phyloP scores from a whole-genome alignment of 805 yeast species.

The Cyberlindnera bimundalis region DNA sequence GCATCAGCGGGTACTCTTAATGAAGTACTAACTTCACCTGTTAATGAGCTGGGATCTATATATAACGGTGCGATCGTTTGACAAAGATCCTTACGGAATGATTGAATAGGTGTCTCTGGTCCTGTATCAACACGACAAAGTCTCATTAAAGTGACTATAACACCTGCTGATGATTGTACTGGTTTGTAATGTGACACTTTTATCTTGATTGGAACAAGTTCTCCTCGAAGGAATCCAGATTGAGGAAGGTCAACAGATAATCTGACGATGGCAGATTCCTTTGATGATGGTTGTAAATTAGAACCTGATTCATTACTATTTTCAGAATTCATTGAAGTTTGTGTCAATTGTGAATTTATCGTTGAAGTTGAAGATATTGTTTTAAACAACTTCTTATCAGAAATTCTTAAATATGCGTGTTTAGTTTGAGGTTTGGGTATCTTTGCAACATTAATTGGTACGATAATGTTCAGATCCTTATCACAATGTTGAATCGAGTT shows the following conservation, averaged over 20 bases:
- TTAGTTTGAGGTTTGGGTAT: slow-evolving; percentile 68
- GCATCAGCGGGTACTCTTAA: slow-evolving; percentile 78
- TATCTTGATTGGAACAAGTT: slow-evolving; percentile 68
- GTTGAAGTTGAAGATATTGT: slow-evolving; percentile 41
- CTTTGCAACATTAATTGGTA: slow-evolving; percentile 69
- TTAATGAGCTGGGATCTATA: slow-evolving; percentile 63
- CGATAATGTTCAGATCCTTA: slow-evolving; percentile 54
- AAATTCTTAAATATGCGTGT: slow-evolving; percentile 57
- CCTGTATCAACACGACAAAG: slow-evolving; percentile 69
- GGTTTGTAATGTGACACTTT: slow-evolving; percentile 66
- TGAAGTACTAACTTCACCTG: slow-evolving; percentile 56
- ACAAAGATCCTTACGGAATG: slow-evolving; percentile 79
- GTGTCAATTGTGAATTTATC: slow-evolving; percentile 30
- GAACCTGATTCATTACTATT: slow-evolving; percentile 22
- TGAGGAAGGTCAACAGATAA: slow-evolving; percentile 47
- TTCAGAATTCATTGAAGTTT: slow-evolving; percentile 19
- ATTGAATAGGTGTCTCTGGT: slow-evolving; percentile 44
- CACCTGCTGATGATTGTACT: slow-evolving; percentile 65
- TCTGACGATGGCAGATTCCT: slow-evolving; percentile 28
- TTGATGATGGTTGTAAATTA: slow-evolving; percentile 3
- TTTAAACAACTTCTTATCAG: slow-evolving; percentile 37
- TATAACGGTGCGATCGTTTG: slow-evolving; percentile 76
- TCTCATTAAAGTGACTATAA: slow-evolving; percentile 75
- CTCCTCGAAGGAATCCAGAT: slow-evolving; percentile 78
- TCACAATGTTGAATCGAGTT: slow-evolving; percentile 46